Conservation (phyloP, 495 filamentous ascomycete species). For the Haplographium delicatum region DNA sequence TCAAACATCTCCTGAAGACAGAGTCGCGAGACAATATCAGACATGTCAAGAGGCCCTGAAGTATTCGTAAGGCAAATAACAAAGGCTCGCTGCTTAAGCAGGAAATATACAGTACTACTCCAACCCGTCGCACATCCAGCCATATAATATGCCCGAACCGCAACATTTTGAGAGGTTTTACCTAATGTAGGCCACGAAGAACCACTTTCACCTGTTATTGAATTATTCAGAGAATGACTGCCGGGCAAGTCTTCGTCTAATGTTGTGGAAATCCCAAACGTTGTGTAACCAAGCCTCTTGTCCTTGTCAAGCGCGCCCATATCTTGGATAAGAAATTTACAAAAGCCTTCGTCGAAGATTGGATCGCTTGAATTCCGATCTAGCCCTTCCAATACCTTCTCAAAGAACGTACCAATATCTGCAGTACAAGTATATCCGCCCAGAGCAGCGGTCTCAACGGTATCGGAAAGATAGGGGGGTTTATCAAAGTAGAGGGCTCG, state of each 20-base stretch:
- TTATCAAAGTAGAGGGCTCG: background rate
- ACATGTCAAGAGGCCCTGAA: constrained; percentile 8
- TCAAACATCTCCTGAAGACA: constrained; percentile 8
- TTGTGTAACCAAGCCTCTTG: constrained; percentile 2
- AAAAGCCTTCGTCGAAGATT: constrained; percentile 5
- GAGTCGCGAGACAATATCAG: constrained; percentile 14
- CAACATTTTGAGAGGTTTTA: background rate
- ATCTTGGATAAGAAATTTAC: background rate
- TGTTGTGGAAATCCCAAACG: constrained; percentile 4
- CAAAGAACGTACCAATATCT: constrained; percentile 9
- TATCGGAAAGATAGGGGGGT: constrained; percentile 1
- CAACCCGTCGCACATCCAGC: constrained; percentile 16
- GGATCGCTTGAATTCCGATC: background rate
- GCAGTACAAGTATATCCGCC: constrained; percentile 11
- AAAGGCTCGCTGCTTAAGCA: constrained; percentile 1
- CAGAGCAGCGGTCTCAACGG: constrained; percentile 1
- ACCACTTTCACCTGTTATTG: constrained; percentile 6
- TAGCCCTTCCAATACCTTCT: background rate
- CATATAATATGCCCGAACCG: constrained; percentile 10
- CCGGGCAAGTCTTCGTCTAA: constrained; percentile 3
- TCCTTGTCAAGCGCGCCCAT: too few species aligned
- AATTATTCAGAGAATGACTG: constrained; percentile 12
- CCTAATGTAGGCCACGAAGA: background rate
- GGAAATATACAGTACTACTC: constrained; percentile 9
- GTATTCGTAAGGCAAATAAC: constrained; percentile 12